Evolutionary conservation across 2,329 filamentous ascomycete genomes (phyloP).

Genomic region (Aureobasidium sp.): DNA sequence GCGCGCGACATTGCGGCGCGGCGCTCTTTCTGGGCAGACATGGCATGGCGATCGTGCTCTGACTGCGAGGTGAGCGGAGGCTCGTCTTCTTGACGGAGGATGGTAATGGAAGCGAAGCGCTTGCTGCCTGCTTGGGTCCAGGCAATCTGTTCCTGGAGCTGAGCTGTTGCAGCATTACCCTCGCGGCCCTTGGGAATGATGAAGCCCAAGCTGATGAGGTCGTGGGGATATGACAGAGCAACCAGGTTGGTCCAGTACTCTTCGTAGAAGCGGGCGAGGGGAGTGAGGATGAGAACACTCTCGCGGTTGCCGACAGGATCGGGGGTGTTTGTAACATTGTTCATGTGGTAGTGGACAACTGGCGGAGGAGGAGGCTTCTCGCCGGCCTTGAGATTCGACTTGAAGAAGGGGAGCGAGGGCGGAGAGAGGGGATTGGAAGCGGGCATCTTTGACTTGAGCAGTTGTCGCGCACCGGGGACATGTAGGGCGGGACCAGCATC

Average conservation of each 20-base stretch:
- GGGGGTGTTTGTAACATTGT: constrained; percentile 78
- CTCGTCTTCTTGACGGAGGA: constrained; percentile 91
- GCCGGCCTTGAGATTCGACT: constrained; percentile 49
- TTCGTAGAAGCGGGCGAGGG: constrained; percentile 86
- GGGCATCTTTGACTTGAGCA: constrained; percentile 42
- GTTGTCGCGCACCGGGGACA: constrained; percentile 39
- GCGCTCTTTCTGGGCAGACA: constrained; percentile 78
- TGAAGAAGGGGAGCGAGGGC: constrained; percentile 65
- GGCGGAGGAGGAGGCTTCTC: constrained; percentile 61
- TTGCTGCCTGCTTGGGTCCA: constrained; percentile 78
- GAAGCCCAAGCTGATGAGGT: constrained; percentile 89
- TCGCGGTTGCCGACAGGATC: constrained; percentile 73
- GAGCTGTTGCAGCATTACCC: constrained; percentile 75
- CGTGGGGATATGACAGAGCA: constrained; percentile 78
- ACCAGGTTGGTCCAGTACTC: constrained; percentile 93
- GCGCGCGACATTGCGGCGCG: constrained; percentile 88
- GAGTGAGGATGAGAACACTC: constrained; percentile 83
- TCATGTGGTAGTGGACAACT: constrained; percentile 87
- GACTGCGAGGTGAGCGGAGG: constrained; percentile 70
- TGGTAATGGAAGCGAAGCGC: constrained; percentile 87
- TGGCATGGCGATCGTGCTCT: constrained; percentile 84
- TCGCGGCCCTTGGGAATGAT: constrained; percentile 92
- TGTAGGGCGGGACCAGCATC: constrained; percentile 32
- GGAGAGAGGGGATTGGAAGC: constrained; percentile 65
- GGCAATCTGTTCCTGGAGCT: constrained; percentile 74